Base-by-base conservation (phyloP, 208 protist species). In the Porcisia hertigi region DNA sequence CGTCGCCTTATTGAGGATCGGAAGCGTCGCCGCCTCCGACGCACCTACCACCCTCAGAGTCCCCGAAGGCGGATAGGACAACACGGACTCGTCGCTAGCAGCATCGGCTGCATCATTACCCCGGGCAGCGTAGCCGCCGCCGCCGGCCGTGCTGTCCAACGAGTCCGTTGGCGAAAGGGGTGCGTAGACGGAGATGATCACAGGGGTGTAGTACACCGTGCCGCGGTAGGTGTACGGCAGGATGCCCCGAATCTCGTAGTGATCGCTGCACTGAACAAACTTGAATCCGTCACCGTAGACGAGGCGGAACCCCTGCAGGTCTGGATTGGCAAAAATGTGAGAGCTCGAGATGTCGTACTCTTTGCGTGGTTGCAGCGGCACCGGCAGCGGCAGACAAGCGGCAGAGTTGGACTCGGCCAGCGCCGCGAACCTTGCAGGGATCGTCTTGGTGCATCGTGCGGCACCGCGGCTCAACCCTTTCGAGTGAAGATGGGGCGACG, bases 171-270 rank as follows among this genome's bases (percentile, higher is more conserved):
- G 2, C 14, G 12, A 53, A 23, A 54, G 45, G 0, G 77, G 78
- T 23, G 79, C 77, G 81, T 80, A 82, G 67, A 94, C 65, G 67
- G 83, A 78, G 11, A 96, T 76, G 58, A 96, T 86, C 9, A 96
- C 84, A 14, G 92, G 92, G 3, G 92, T 93, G 76, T 92, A 93
- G 71, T 96, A 96, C 59, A 87, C 78, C 2, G 57, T 65, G n/a
- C 76, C 81, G 11, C 81, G 82, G 82, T 87, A 96, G 5, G 52
- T 83, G 82, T 96, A 96, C 52, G 89, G 89, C 43, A 96, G 72
- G 12, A 93, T 72, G 34, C 92, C 92, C 20, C 81, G 77, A 41
- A 92, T 82, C 63, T 91, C 78, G 70, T 89, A 88, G 67, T 83
- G 75, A 49, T 90, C 79, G 69, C 69, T 72, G 66, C 75, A 89